Evolutionary conservation across 257 asterid species (phyloP).

Genomic region (Hygrophila difformis): DNA sequence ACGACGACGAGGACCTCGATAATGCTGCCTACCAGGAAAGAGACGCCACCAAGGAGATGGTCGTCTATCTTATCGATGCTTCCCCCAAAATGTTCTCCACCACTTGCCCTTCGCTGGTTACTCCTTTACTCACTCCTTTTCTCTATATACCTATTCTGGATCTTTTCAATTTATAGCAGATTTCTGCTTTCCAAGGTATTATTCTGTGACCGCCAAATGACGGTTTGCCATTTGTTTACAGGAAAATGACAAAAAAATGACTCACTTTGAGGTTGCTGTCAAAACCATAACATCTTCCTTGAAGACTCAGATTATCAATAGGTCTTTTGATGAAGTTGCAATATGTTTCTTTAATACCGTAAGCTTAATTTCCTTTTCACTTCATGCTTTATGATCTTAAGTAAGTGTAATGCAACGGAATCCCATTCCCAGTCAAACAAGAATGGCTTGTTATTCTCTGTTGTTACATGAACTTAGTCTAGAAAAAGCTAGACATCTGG

Average conservation of each 20-base stretch:
- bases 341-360: constrained; percentile 95
- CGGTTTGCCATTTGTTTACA: constrained; percentile 23
- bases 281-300: constrained; percentile 53
- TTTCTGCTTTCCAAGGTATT: constrained; percentile 2
- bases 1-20: not conserved
- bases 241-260: constrained; percentile 46
- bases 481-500: not conserved
- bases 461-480: no score
- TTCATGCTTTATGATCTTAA: no score
- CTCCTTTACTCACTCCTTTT: not conserved
- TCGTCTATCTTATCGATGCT: constrained; percentile 84
- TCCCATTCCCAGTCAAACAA: no score
- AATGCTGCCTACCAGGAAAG: constrained; percentile 27
- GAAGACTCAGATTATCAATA: constrained; percentile 84
- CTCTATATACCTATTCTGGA: no score
- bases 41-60: constrained; percentile 51
- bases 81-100: constrained; percentile 89
- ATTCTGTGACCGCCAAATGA: not conserved
- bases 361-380: constrained; percentile 28
- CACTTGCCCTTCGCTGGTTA: constrained; percentile 33
- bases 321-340: constrained; percentile 83
- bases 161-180: no score
- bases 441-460: no score
- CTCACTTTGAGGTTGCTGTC: constrained; percentile 61
- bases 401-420: no score